Evolutionary conservation across 179 eudicot genomes (phyloP).

Genomic region (Heliamphora pulchella): DNA sequence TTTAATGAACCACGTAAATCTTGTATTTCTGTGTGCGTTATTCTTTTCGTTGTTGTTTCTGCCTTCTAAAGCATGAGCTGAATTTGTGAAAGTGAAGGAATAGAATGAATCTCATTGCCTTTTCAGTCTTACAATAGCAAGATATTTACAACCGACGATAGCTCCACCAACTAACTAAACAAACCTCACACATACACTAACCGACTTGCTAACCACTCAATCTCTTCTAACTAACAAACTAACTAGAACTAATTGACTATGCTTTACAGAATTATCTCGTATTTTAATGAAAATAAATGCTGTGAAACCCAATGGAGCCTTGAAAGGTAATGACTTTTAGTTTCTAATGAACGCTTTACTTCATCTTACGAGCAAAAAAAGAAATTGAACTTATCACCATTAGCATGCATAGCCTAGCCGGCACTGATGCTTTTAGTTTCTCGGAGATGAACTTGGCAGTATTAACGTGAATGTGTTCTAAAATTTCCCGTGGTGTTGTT

Average conservation of each 20-base stretch:
- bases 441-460: background rate
- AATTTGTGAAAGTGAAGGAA: background rate
- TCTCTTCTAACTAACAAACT: too few species aligned
- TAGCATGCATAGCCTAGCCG: background rate
- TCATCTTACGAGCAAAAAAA: background rate
- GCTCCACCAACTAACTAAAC: too few species aligned
- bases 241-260: too few species aligned
- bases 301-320: background rate
- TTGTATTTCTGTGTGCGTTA: too few species aligned
- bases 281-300: background rate
- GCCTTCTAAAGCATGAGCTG: background rate
- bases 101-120: too few species aligned
- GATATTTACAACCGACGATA: too few species aligned
- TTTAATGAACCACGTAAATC: too few species aligned
- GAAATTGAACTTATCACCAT: background rate
- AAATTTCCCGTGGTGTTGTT: slow-evolving; percentile 6
- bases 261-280: background rate
- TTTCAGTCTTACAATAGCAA: too few species aligned
- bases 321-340: background rate
- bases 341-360: background rate
- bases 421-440: background rate
- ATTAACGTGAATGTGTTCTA: background rate
- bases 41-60: too few species aligned
- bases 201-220: too few species aligned
- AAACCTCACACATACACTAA: too few species aligned